phyloP scores from a whole-genome alignment of 257 asterid genomes.

The Mentha longifolia region DNA sequence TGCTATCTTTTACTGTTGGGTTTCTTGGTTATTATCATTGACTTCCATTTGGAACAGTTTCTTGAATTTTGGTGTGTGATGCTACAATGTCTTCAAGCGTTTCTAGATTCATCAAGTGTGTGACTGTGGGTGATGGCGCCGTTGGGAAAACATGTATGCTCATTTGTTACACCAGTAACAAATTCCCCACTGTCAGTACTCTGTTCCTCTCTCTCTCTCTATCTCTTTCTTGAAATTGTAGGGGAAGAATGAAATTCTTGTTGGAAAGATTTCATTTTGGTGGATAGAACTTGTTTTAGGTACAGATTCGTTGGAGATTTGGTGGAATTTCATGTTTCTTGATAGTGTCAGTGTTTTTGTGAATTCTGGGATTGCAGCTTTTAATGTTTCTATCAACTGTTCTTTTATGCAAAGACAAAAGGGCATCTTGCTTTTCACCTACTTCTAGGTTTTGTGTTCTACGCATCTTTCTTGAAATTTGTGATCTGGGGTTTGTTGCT shows the following conservation, averaged over 20 bases:
- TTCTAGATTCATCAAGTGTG: slow-evolving; percentile 96
- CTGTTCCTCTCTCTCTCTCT: slow-evolving; percentile 14
- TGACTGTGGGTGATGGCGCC: slow-evolving; percentile 99
- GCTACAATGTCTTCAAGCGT: slow-evolving; percentile 77
- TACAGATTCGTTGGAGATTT: background rate
- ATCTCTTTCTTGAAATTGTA: slow-evolving; percentile 23
- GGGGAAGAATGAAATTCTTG: background rate
- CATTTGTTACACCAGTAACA: slow-evolving; percentile 95
- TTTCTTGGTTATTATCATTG: slow-evolving; percentile 23
- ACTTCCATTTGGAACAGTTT: slow-evolving; percentile 23
- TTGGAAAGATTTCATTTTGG: slow-evolving; percentile 35
- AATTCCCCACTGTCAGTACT: slow-evolving; percentile 87
- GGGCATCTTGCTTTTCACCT: slow-evolving; percentile 35
- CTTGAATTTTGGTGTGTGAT: slow-evolving; percentile 35
- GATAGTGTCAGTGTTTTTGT: slow-evolving; percentile 10
- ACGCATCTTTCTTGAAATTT: slow-evolving; percentile 48
- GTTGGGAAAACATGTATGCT: slow-evolving; percentile 99
- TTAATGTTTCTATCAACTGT: slow-evolving; percentile 18
- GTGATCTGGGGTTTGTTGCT: slow-evolving; percentile 38
- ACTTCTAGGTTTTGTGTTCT: slow-evolving; percentile 35
- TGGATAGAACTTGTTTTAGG: slow-evolving; percentile 14
- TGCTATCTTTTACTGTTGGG: slow-evolving; percentile 30
- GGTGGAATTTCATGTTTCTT: slow-evolving; percentile 14
- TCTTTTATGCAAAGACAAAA: slow-evolving; percentile 23
- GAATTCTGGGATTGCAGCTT: slow-evolving; percentile 45